Evolutionary conservation across 2,329 filamentous ascomycete genomes (phyloP).

Genomic region (Apiospora koreana): DNA sequence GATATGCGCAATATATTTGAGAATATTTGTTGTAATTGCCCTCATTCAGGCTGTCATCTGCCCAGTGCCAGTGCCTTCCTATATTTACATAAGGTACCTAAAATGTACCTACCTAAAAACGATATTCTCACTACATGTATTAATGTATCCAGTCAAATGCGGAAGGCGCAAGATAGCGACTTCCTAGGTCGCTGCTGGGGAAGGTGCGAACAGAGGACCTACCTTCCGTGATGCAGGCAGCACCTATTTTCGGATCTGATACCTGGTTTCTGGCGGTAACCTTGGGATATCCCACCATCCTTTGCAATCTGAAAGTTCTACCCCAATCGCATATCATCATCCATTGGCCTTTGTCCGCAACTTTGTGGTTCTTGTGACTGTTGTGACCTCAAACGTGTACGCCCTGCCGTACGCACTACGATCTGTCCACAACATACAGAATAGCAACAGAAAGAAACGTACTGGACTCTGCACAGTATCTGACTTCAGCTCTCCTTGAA

Average conservation of each 20-base stretch:
- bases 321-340: neutral
- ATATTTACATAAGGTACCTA: too few relatives aligned
- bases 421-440: neutral
- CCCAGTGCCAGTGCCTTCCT: too few relatives aligned
- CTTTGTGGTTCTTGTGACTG: neutral
- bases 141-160: neutral
- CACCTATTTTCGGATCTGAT: neutral
- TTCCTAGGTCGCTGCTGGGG: neutral
- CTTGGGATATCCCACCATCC: neutral
- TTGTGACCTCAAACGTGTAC: neutral
- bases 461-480: slow-evolving; percentile 6
- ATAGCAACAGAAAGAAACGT: neutral
- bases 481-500: neutral
- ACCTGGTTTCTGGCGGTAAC: neutral
- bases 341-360: neutral
- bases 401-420: neutral
- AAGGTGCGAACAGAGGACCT: neutral
- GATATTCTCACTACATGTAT: neutral
- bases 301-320: neutral
- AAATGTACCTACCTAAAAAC: neutral
- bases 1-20: neutral
- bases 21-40: neutral
- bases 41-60: too few relatives aligned
- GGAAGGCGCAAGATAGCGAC: neutral
- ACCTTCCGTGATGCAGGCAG: neutral